Evolutionary conservation across 805 yeast genomes (phyloP), one percentile per base, ranked within the genome.

Genomic region (Candida multigemmis): DNA sequence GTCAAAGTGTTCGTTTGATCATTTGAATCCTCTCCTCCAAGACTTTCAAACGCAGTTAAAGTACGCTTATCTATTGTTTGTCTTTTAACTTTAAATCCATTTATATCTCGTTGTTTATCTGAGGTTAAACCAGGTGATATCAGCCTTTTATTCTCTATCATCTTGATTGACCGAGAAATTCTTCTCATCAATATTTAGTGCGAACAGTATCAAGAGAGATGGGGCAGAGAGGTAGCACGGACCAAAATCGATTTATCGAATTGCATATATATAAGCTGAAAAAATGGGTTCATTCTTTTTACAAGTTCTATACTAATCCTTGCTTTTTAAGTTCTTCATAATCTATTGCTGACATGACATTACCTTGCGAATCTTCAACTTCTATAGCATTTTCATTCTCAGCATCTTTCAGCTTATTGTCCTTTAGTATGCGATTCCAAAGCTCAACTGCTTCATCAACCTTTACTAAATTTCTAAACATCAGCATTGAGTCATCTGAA

Each of bases 361-460:
- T 89, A 7, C 97, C 98, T 11, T 84, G 86, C 1, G 73, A 79
- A 46, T 91, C 97, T 48, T 89, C 97, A 19, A 87, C 81, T 50
- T 91, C 94, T 8, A 78, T 66, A 1, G 74, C 71, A 28, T 65
- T 60, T 36, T 77, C 81, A 24, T 43, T 46, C 28, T 64, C 59
- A 14, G 56, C 57, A 17, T 61, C 60, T 27, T 50, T 51, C 7
- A 48, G 38, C 22, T 67, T 46, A 4, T 44, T 38, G 25, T 60
- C 58, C 26, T 46, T 41, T 30, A 57, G 56, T 7, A 77, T 34
- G 15, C 53, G 56, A 2, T 59, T 56, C 74, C 80, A 71, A 16
- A 91, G 50, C 9, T 57, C 51, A 17, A 59, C 34, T 1, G 87
- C 96, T 25, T 87, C 96, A 3, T 66, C 56, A 9, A 89, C 79